Evolutionary conservation across 176 grass and related monocot species (phyloP).

Genomic region (Oryza meridionalis): DNA sequence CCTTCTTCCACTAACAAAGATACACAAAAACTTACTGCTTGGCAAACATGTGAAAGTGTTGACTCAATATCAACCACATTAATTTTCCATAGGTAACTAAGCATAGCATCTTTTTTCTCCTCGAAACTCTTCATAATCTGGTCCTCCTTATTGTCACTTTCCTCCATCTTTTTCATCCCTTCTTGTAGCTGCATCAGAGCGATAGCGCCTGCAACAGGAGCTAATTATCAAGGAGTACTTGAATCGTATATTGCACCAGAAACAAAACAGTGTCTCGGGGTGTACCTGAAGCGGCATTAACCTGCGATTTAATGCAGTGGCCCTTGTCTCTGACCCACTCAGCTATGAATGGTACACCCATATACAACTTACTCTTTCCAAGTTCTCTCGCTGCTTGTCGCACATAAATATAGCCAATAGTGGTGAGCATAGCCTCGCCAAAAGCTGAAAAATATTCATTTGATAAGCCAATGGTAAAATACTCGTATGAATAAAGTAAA

Average conservation of each 20-base stretch:
- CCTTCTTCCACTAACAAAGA: neutral
- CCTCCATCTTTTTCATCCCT: conserved; percentile 83
- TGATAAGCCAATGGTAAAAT: conserved; percentile 30
- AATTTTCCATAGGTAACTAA: conserved; percentile 95
- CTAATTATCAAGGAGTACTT: conserved; percentile 16
- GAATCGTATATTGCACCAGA: neutral
- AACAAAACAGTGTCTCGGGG: conserved; percentile 24
- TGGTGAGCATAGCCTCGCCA: conserved; percentile 97
- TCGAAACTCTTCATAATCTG: conserved; percentile 62
- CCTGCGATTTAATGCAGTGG: conserved; percentile 92
- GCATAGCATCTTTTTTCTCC: conserved; percentile 92
- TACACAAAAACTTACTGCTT: conserved; percentile 60
- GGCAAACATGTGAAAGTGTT: conserved; percentile 81
- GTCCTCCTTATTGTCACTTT: conserved; percentile 69
- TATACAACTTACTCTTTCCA: conserved; percentile 74
- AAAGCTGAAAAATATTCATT: conserved; percentile 75
- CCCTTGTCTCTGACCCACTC: conserved; percentile 99
- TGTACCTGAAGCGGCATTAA: conserved; percentile 96
- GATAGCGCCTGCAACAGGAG: conserved; percentile 68
- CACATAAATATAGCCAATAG: conserved; percentile 93
- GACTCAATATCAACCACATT: conserved; percentile 97
- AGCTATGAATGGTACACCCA: conserved; percentile 94
- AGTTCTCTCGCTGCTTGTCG: conserved; percentile 84
- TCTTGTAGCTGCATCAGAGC: conserved; percentile 88
- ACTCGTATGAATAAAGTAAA: neutral